These are phyloP conservation scores for Fusarium sublunatum DNA, from an alignment of 2,329 filamentous ascomycete genomes.

Conservation along the genomic window DNA sequence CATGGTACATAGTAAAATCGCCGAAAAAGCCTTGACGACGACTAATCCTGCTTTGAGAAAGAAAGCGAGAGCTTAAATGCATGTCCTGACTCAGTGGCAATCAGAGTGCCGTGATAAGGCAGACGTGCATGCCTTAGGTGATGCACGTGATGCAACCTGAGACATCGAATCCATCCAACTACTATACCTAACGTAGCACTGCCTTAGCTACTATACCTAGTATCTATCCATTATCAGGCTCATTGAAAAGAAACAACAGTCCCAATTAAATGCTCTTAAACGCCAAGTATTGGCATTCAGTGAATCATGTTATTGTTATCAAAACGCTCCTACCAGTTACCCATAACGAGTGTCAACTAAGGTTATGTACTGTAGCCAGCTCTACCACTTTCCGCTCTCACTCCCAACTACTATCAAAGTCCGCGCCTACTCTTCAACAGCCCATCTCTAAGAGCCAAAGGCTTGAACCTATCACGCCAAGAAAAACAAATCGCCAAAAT, in stretches of 20 bases:
- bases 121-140: slow-evolving; percentile 5
- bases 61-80: slow-evolving; percentile 15
- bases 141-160: slow-evolving; percentile 29
- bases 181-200: no score
- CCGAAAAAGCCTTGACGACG: background rate
- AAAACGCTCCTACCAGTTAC: slow-evolving; percentile 9
- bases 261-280: background rate
- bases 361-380: background rate
- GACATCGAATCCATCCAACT: slow-evolving; percentile 11
- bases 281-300: background rate
- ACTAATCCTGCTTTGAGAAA: slow-evolving; percentile 3
- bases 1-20: slow-evolving; percentile 4
- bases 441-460: slow-evolving; percentile 9
- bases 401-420: background rate
- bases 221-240: no score
- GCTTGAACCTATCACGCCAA: slow-evolving; percentile 17
- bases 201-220: no score
- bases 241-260: no score
- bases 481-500: slow-evolving; percentile 27
- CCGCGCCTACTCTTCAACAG: background rate
- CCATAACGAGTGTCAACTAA: slow-evolving; percentile 18
- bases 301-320: background rate
- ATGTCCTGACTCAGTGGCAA: slow-evolving; percentile 6
- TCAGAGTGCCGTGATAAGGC: background rate
- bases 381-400: slow-evolving; percentile 6